Evolutionary conservation across 495 filamentous ascomycete species (phyloP), one percentile per base, ranked within the genome.

Genomic region (Trichocladium antarcticum): DNA sequence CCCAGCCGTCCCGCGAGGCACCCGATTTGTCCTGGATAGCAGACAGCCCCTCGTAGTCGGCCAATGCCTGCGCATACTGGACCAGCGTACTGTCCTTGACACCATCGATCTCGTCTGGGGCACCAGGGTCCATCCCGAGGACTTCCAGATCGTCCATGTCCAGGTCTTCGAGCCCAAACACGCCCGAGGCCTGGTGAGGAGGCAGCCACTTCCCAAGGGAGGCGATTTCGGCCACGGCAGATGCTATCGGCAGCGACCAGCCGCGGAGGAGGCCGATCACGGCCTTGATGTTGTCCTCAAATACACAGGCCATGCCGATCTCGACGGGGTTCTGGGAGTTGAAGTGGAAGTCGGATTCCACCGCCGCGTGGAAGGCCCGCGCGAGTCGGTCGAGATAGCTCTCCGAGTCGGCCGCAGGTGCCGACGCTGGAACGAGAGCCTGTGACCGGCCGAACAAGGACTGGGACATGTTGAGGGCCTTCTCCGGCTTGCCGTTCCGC

Each of bases 211-310:
- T 79, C 16, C 78, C 86, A 17, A 81, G 66, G 20, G 73, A 75
- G 6, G 84, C 85, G 37, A 96, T 71, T 62, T 95, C 88, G 6
- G 81, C 81, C n/a, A 89, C 77, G 17, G 84, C 79, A 22, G 82
- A 71, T 12, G 85, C 77, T 8, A 94, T 62, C 2, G 83, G 78
- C 10, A 87, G 75, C 20, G 87, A 93, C 85, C 84, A 92, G 14
- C 75, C 69, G 45, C 81, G 76, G 1, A 96, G 61, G 22, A 93
- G 65, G n/a, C 76, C 77, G 31, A 95, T 61, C 1, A 85, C 78
- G 19, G 77, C 80, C 62, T 87, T 80, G 37, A 82, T 67, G 51
- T 89, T 82, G 12, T 81, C 83, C 56, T 89, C 83, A 51, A 93
- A 83, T 5, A 86, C 71, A 42, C 79, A 85, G 8, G 84, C 87